These are phyloP conservation scores for Dalbergia oliveri DNA, from an alignment of 306 rosid genomes.

Conservation along the genomic window DNA sequence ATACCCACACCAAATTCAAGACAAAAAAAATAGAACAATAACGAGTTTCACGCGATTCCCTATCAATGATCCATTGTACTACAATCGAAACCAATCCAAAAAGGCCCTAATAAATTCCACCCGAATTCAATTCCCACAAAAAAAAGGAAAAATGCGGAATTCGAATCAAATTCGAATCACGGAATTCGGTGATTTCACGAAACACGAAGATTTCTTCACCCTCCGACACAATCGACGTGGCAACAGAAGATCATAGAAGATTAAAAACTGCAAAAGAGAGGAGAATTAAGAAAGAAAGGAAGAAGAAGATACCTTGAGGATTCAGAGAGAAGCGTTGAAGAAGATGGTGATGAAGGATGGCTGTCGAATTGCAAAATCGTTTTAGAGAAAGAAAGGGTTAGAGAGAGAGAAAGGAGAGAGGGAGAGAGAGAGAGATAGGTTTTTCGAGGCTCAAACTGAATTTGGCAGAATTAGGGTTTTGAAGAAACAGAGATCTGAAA, in stretches of 20 bases:
- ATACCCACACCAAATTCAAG: not conserved
- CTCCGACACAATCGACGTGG: not conserved
- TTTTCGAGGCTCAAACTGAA: constrained; percentile 70
- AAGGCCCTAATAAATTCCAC: constrained; percentile 29
- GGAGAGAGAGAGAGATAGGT: constrained; percentile 54
- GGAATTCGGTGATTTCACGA: constrained; percentile 22
- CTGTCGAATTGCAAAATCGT: constrained; percentile 47
- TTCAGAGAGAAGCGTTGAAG: constrained; percentile 36
- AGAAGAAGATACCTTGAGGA: constrained; percentile 53
- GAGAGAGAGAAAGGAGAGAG: not conserved
- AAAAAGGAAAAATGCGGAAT: constrained; percentile 47
- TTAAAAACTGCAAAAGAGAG: not conserved
- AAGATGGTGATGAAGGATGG: constrained; percentile 39
- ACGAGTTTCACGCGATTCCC: not conserved
- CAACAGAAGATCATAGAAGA: constrained; percentile 32
- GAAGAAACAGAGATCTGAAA: constrained; percentile 51
- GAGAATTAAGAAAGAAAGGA: not conserved
- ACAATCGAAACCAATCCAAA: not conserved
- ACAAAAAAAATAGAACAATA: not conserved
- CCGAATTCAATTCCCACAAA: constrained; percentile 4
- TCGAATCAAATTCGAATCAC: constrained; percentile 43
- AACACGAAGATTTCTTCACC: not conserved
- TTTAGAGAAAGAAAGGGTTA: not conserved
- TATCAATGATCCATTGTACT: constrained; percentile 18
- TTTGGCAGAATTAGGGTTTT: constrained; percentile 76